These are phyloP conservation scores for Nelumbo lutea DNA, from an alignment of 164 flowering plant genomes.

Conservation along the genomic window DNA sequence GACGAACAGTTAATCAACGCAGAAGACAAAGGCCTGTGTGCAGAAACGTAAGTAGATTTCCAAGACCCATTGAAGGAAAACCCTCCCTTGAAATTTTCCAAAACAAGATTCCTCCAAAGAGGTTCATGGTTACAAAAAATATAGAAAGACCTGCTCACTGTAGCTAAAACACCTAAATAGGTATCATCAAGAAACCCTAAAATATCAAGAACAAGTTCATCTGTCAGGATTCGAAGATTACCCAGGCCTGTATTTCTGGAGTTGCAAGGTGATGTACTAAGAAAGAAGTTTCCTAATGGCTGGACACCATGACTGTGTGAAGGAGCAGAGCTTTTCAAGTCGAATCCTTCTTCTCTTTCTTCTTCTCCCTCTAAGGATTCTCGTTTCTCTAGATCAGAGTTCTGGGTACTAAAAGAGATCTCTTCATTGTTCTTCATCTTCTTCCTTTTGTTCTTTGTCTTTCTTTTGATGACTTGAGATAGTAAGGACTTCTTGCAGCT, in stretches of 20 bases:
- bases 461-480: constrained; percentile 16
- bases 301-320: constrained; percentile 77
- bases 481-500: constrained; percentile 22
- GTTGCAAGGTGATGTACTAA: constrained; percentile 48
- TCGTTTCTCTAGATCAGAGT: constrained; percentile 6
- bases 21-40: constrained; percentile 26
- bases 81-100: constrained; percentile 47
- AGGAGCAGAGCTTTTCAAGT: constrained; percentile 54
- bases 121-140: constrained; percentile 85
- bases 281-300: constrained; percentile 76
- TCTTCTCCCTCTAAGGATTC: constrained; percentile 24
- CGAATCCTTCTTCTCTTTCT: constrained; percentile 40
- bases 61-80: constrained; percentile 69
- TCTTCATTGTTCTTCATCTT: constrained; percentile 9
- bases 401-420: not conserved
- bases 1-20: constrained; percentile 8
- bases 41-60: constrained; percentile 63
- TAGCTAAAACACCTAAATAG: constrained; percentile 56
- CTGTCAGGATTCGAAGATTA: constrained; percentile 55
- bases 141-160: constrained; percentile 77
- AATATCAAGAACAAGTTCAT: constrained; percentile 83
- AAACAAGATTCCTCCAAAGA: constrained; percentile 86
- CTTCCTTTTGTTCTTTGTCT: constrained; percentile 20
- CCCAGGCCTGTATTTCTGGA: constrained; percentile 90
- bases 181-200: constrained; percentile 54